These are phyloP conservation scores for Streptanthus diversifolius DNA, from an alignment of 345 rosid species.

Conservation along the genomic window DNA sequence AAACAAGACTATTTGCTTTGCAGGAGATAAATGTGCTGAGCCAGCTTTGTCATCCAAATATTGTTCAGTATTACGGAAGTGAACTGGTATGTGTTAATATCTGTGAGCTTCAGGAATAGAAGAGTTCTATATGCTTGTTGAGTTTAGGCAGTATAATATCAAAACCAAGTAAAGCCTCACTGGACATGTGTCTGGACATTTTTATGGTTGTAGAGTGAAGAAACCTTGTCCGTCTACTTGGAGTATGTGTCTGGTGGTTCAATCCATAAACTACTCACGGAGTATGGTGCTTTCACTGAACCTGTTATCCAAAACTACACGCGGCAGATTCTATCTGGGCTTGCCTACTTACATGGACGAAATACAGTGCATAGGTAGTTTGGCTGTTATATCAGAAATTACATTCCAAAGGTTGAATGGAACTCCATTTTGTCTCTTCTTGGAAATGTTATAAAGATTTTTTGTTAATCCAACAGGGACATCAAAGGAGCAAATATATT, in stretches of 20 bases:
- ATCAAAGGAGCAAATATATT: slow-evolving; percentile 96
- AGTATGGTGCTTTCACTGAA: slow-evolving; percentile 86
- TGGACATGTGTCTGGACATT: slow-evolving; percentile 19
- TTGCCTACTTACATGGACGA: slow-evolving; percentile 85
- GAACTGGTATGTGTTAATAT: slow-evolving; percentile 66
- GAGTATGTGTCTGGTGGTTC: slow-evolving; percentile 98
- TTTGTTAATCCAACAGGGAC: slow-evolving; percentile 53
- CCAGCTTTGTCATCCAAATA: slow-evolving; percentile 84
- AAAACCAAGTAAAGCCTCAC: slow-evolving; percentile 22
- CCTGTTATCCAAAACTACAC: slow-evolving; percentile 93
- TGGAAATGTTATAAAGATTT: not conserved
- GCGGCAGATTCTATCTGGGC: slow-evolving; percentile 82
- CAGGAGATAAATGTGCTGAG: slow-evolving; percentile 94
- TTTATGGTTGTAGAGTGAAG: slow-evolving; percentile 62
- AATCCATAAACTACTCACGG: slow-evolving; percentile 88
- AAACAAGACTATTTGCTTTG: slow-evolving; percentile 9
- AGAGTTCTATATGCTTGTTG: slow-evolving; percentile 10
- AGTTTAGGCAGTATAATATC: slow-evolving; percentile 11
- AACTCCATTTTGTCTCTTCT: not conserved
- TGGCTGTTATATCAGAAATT: slow-evolving; percentile 9
- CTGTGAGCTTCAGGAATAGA: slow-evolving; percentile 3
- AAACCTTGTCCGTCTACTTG: slow-evolving; percentile 87
- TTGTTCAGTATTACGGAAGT: slow-evolving; percentile 88
- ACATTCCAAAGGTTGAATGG: not conserved
- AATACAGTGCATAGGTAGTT: slow-evolving; percentile 88